phyloP scores from a whole-genome alignment of 2,329 filamentous ascomycete genomes.

The Orbilia brochopaga region DNA sequence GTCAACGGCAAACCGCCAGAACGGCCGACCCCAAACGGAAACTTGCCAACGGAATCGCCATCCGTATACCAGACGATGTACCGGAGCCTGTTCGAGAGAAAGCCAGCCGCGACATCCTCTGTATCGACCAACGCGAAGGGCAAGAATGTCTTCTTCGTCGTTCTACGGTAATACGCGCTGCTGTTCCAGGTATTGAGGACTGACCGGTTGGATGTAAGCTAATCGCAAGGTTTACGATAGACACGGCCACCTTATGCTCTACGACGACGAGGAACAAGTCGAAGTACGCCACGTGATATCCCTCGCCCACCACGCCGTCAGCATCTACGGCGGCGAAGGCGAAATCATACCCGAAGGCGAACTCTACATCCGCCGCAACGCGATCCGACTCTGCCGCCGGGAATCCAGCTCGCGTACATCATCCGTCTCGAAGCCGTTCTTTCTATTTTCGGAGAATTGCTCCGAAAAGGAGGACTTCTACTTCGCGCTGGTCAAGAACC shows the following conservation, averaged over 20 bases:
- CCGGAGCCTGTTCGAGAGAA: conserved; percentile 89
- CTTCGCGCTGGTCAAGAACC: conserved; percentile 84
- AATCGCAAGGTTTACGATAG: conserved; percentile 60
- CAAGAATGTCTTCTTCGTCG: conserved; percentile 91
- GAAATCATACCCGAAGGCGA: conserved; percentile 81
- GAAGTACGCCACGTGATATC: conserved; percentile 97
- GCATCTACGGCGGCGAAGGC: conserved; percentile 76
- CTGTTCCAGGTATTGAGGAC: background rate
- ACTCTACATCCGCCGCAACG: conserved; percentile 93
- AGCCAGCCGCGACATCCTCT: conserved; percentile 58
- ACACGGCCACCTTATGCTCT: conserved; percentile 95
- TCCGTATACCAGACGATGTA: conserved; percentile 78
- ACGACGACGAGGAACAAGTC: conserved; percentile 91
- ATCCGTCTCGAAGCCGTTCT: conserved; percentile 78
- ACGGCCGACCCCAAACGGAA: conserved; percentile 78
- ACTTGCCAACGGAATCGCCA: conserved; percentile 73
- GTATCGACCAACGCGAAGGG: conserved; percentile 63
- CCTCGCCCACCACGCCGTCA: conserved; percentile 82
- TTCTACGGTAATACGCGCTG: conserved; percentile 69
- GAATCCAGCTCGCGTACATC: conserved; percentile 60
- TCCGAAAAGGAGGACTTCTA: conserved; percentile 99
- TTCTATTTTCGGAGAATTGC: conserved; percentile 90
- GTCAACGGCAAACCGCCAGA: conserved; percentile 93
- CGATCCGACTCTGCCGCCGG: conserved; percentile 77
- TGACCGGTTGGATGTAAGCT: conserved; percentile 17